Evolutionary conservation across 345 rosid genomes (phyloP).

Genomic region (Barbarea vulgaris): DNA sequence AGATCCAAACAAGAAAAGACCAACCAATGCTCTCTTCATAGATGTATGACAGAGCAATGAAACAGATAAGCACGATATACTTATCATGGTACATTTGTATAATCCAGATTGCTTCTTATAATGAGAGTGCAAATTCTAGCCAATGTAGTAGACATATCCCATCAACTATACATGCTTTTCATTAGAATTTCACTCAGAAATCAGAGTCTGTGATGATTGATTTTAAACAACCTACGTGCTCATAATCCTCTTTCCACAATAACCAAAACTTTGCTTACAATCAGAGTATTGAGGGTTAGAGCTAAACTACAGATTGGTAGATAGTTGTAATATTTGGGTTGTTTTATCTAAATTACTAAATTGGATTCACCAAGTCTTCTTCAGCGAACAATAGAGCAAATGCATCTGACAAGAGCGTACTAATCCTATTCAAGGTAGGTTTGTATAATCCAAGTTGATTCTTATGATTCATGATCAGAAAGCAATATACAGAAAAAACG

Average conservation of each 20-base stretch:
- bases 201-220: neutral
- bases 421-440: neutral
- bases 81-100: neutral
- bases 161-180: neutral
- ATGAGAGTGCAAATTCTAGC: neutral
- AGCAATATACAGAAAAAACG: neutral
- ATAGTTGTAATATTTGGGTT: neutral
- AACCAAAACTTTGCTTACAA: neutral
- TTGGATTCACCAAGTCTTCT: neutral
- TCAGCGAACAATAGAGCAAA: neutral
- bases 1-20: neutral
- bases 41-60: neutral
- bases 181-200: neutral
- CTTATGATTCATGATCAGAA: neutral
- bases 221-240: neutral
- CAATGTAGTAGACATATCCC: neutral
- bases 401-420: constrained; percentile 13
- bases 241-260: neutral
- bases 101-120: neutral
- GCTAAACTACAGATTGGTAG: neutral
- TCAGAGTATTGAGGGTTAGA: neutral
- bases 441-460: constrained; percentile 10
- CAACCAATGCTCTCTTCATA: neutral
- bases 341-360: neutral
- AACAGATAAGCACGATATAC: neutral